A percentile compares a stretch with the other conserved stretches of the same genome.
Evolutionary conservation across 768 basidiomycete species (phyloP).

Genomic region (Pleurotus tuber-regium): DNA sequence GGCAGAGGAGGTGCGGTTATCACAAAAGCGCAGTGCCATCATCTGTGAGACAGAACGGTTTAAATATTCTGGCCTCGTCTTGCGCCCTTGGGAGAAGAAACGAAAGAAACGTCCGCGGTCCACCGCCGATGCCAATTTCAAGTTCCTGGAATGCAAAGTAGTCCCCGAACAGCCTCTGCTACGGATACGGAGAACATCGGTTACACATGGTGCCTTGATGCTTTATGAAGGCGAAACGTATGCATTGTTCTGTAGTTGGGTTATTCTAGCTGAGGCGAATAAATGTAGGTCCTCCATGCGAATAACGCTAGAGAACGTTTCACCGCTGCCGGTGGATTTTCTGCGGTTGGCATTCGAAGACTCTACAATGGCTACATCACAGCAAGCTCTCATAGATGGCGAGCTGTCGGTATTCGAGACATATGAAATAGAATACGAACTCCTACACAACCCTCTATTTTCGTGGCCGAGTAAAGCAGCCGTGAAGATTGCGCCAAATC

Average conservation of each 20-base stretch:
- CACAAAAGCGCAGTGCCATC: constrained; percentile 55
- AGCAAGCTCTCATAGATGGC: constrained; percentile 76
- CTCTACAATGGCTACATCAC: constrained; percentile 76
- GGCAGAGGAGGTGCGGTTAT: constrained; percentile 63
- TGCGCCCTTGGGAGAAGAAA: constrained; percentile 57
- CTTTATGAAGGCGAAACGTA: constrained; percentile 93
- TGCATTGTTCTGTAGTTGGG: constrained; percentile 23
- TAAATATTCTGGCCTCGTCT: constrained; percentile 75
- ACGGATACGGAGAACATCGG: constrained; percentile 81
- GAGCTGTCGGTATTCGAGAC: constrained; percentile 79
- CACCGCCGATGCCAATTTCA: constrained; percentile 28
- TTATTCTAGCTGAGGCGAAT: constrained; percentile 12
- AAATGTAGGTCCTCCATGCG: constrained; percentile 71
- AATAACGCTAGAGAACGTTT: constrained; percentile 89
- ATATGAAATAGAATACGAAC: constrained; percentile 87
- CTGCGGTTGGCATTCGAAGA: constrained; percentile 87
- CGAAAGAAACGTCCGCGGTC: constrained; percentile 36
- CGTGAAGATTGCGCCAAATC: constrained; percentile 61
- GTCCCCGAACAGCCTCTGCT: constrained; percentile 86
- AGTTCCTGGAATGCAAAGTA: constrained; percentile 79
- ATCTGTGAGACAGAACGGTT: constrained; percentile 66
- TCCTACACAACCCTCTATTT: constrained; percentile 77
- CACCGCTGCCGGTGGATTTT: constrained; percentile 79
- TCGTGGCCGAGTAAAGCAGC: constrained; percentile 61
- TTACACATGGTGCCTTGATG: constrained; percentile 94